These are phyloP conservation scores for Sisymbrium irio DNA, from an alignment of 345 rosid genomes.

Conservation along the genomic window DNA sequence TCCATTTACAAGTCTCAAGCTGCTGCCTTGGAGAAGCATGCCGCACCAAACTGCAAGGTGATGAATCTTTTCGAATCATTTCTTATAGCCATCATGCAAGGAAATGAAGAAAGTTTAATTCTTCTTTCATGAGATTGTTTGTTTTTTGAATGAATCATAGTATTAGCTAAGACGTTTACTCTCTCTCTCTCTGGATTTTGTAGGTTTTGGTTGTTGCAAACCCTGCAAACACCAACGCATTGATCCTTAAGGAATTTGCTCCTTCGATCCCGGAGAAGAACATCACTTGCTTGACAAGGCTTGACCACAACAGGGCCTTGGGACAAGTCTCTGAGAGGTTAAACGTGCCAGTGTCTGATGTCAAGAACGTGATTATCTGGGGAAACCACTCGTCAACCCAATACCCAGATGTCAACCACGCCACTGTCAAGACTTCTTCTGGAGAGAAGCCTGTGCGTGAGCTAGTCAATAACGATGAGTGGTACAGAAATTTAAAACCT, in stretches of 20 bases:
- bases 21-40: constrained; percentile 86
- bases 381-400: constrained; percentile 97
- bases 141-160: no score
- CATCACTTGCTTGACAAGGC: constrained; percentile 90
- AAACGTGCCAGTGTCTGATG: constrained; percentile 81
- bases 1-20: constrained; percentile 98
- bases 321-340: constrained; percentile 91
- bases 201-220: constrained; percentile 99
- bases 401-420: constrained; percentile 98
- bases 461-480: constrained; percentile 82
- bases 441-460: constrained; percentile 79
- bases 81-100: no score
- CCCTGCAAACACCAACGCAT: constrained; percentile 97
- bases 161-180: no score
- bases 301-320: constrained; percentile 98
- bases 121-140: no score
- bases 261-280: constrained; percentile 94
- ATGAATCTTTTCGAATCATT: no score
- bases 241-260: constrained; percentile 94
- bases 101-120: no score
- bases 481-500: constrained; percentile 42
- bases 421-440: constrained; percentile 71
- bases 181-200: no score
- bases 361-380: constrained; percentile 93
- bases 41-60: constrained; percentile 98